Base-by-base conservation (phyloP, 371 early-diverging fungal species). In the Haplosporangium sp. region DNA sequence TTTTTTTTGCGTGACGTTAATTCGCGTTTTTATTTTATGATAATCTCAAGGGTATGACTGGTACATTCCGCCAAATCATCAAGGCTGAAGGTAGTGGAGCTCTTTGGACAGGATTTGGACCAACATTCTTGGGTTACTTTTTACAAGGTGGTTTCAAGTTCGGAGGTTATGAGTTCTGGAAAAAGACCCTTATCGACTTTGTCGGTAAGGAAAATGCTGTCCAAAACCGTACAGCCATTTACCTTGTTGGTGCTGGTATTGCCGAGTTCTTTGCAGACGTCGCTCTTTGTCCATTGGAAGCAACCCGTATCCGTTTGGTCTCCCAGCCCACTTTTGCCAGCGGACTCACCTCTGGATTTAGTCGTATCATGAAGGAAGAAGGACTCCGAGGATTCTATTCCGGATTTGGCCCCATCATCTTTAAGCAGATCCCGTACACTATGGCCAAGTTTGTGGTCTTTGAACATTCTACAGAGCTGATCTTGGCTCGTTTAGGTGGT, bases 201-300 rank as follows among this genome's bases (percentile, higher is more conserved):
- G 76, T 92, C 53, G 96, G 96, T 82, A 83, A 86, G 77, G 94
- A 95, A 79, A 90, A 86, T 76, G 93, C 96, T 62, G 76, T 85
- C 71, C 87, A 94, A 83, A 92, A 95, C 92, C 92, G 94, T 82
- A 93, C 92, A 58, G 89, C 91, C 63, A 91, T 96, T 84, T 96
- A 94, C 87, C 89, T 94, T 74, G 90, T 90, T 74, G 85, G 92
- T 50, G 90, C 94, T 72, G 96, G 95, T 66, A 91, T 92, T 67
- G 96, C 97, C 64, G 97, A 96, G 88, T 93, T 96, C 92, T 90
- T 95, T 73, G 97, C 97, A 79, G 96, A 96, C 87, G 93, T 96
- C 74, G 93, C 90, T 55, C 90, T 95, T 70, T 93, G 94, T 85
- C 94, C 94, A 63, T 85, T 92, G 61, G 93, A 93, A 84, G 94